Evolutionary conservation across 2,329 filamentous ascomycete species (phyloP).

Genomic region (Bimuria novae-zelandiae): DNA sequence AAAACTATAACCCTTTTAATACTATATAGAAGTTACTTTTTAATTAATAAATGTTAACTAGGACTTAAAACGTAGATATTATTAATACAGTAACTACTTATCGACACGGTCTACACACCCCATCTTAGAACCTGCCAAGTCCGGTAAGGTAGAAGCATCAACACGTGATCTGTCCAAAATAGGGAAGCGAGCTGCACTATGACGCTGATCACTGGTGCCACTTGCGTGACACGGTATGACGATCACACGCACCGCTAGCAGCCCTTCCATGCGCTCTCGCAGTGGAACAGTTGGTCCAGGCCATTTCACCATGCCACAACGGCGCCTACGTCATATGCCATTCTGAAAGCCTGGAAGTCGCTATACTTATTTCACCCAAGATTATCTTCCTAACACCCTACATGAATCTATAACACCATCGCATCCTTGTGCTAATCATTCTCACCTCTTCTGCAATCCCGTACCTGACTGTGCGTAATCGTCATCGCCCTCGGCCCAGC

Average conservation of each 20-base stretch:
- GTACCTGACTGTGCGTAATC: background rate
- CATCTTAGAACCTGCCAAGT: too few species aligned
- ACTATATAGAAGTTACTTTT: too few species aligned
- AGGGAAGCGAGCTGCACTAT: constrained; percentile 7
- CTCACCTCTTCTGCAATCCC: background rate
- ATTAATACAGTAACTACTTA: too few species aligned
- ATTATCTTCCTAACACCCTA: background rate
- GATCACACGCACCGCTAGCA: too few species aligned
- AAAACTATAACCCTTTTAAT: too few species aligned
- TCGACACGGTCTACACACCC: too few species aligned
- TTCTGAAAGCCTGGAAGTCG: constrained; percentile 4
- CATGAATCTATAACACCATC: background rate
- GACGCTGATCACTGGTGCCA: constrained; percentile 6
- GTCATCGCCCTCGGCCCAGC: constrained; percentile 11
- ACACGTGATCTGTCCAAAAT: too few species aligned
- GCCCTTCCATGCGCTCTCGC: too few species aligned
- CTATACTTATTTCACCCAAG: background rate
- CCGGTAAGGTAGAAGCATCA: too few species aligned
- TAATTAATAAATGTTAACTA: too few species aligned
- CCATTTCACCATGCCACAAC: background rate
- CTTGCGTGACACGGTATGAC: constrained; percentile 1
- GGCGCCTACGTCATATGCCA: constrained; percentile 1
- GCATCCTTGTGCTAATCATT: constrained; percentile 3
- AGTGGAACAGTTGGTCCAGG: constrained; percentile 3
- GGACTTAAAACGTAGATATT: too few species aligned